Base-by-base conservation (phyloP, 176 grass and related monocot species). In the Areca catechu region DNA sequence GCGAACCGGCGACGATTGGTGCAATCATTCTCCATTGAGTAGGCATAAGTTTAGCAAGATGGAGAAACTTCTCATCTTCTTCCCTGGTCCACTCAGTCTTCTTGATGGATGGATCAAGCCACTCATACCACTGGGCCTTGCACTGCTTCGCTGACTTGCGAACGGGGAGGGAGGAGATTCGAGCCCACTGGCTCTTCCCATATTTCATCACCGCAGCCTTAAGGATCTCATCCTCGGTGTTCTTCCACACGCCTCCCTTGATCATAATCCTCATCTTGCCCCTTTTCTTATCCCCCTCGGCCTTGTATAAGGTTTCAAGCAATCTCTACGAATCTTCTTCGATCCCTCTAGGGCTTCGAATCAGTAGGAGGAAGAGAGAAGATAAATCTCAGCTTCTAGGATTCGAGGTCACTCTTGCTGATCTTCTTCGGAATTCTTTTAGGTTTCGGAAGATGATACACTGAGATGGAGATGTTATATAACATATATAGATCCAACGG, bases 1-100 rank as follows among this genome's bases (percentile, higher is more conserved):
- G n/a, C n/a, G n/a, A n/a, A n/a, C n/a, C 90, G 78, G 24, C 90
- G 22, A 95, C 90, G 75, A 95, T 95, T 56, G 90, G 90, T 66
- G 90, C 90, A 80, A 95, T 95, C 24, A 85, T 95, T 51, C 90
- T 88, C 90, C 90, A 95, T 23, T 95, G 90, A 16, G 90, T 89
- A 52, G 90, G 90, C 90, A 95, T 95, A 54, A 95, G 90, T 79
- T 95, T 95, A 22, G 90, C 90, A 83, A 95, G 90, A 82, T 95
- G 85, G 5, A 95, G 82, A 52, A 95, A 66, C 30, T 95, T 95
- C 60, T 95, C 90, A 74, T 95, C 90, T 60, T 95, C 90, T 86
- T 95, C 90, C 70, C 90, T 82, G 49, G 90, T 95, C 90, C 90
- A 95, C 77, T n/a, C n/a, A n/a, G n/a, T n/a, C n/a, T 89, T 89